A percentile compares a stretch with the other conserved stretches of the same genome.
Conservation (phyloP, 768 basidiomycete species). For the Gautieria morchelliformis region DNA sequence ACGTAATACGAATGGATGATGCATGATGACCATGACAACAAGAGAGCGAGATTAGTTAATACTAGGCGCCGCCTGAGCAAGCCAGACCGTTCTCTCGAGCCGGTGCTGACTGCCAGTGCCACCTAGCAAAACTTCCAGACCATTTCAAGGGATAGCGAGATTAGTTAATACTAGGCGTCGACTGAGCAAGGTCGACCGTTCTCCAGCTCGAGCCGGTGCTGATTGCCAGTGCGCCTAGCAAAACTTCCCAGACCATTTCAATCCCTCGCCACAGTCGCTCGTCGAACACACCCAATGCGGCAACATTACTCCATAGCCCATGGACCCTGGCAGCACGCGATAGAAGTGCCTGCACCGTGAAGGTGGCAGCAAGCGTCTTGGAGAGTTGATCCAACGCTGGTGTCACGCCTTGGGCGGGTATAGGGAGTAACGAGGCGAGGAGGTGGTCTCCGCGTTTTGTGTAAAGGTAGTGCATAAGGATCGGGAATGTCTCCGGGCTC, state of each 20-base stretch:
- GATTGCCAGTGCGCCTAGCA: slow-evolving; percentile 3
- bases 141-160: too few relatives aligned
- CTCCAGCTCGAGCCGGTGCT: not conserved
- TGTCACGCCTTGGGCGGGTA: slow-evolving; percentile 17
- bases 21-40: too few relatives aligned
- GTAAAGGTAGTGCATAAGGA: slow-evolving; percentile 17
- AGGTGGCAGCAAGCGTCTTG: not conserved
- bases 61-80: too few relatives aligned
- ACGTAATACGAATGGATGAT: too few relatives aligned
- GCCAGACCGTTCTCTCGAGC: not conserved
- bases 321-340: slow-evolving; percentile 3
- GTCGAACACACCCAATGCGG: slow-evolving; percentile 8
- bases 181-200: not conserved
- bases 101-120: slow-evolving; percentile 2
- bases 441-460: slow-evolving; percentile 11
- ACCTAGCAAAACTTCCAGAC: slow-evolving; percentile 6
- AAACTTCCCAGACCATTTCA: slow-evolving; percentile 8
- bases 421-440: slow-evolving; percentile 15
- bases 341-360: slow-evolving; percentile 4
- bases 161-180: too few relatives aligned
- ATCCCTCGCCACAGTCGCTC: slow-evolving; percentile 4
- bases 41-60: too few relatives aligned
- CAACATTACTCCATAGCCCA: slow-evolving; percentile 9
- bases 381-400: slow-evolving; percentile 11
- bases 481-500: slow-evolving; percentile 13